Evolutionary conservation across 108 stramenopile species (phyloP).

Genomic region (Stephanodiscus minutulus): DNA sequence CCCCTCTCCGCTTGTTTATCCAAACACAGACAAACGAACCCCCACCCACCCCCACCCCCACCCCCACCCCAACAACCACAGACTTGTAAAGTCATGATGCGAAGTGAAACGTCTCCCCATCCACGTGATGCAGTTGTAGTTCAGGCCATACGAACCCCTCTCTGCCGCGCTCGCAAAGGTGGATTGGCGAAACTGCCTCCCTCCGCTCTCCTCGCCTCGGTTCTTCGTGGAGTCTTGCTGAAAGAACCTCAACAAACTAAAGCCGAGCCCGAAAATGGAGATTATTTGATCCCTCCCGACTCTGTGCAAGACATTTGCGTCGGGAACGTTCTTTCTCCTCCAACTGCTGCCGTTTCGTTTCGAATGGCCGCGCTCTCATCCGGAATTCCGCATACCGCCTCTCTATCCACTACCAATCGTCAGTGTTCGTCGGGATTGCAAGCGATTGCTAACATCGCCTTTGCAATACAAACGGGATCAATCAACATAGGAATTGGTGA

Average conservation of each 20-base stretch:
- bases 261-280: not conserved
- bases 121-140: slow-evolving; percentile 84
- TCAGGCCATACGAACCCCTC: slow-evolving; percentile 80
- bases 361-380: slow-evolving; percentile 91
- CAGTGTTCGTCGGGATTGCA: slow-evolving; percentile 96
- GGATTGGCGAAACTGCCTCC: slow-evolving; percentile 70
- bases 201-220: slow-evolving; percentile 72
- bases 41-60: too few relatives aligned
- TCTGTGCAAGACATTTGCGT: slow-evolving; percentile 86
- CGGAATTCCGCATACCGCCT: slow-evolving; percentile 79
- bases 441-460: slow-evolving; percentile 89
- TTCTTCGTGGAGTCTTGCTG: slow-evolving; percentile 51
- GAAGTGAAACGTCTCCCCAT: slow-evolving; percentile 8
- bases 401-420: slow-evolving; percentile 85
- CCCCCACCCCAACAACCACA: too few relatives aligned
- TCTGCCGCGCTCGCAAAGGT: slow-evolving; percentile 80
- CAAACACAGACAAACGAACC: too few relatives aligned
- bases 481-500: slow-evolving; percentile 80
- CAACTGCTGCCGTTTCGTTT: slow-evolving; percentile 84
- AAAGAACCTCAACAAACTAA: slow-evolving; percentile 22
- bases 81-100: not conserved
- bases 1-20: too few relatives aligned
- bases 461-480: slow-evolving; percentile 72
- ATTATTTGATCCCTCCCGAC: slow-evolving; percentile 33
- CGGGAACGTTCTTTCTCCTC: slow-evolving; percentile 92